phyloP scores from a whole-genome alignment of 1,139 yeast species.

The Pneumocystis oryctolagi region DNA sequence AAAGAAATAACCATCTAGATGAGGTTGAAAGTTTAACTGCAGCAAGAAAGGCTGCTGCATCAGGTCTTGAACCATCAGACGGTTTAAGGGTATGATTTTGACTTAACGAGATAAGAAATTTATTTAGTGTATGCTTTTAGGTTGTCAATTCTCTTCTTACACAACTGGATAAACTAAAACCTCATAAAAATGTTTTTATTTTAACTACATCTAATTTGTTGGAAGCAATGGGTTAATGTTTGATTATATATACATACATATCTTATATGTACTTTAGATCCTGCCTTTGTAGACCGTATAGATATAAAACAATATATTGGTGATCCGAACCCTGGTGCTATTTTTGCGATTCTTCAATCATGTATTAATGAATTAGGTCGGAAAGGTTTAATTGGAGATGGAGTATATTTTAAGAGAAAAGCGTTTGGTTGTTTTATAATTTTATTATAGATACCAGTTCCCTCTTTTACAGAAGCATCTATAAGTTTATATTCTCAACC shows the following conservation, averaged over 20 bases:
- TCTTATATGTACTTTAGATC: not conserved
- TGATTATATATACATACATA: no score
- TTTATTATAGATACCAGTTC: conserved; percentile 7
- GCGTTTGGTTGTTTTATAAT: not conserved
- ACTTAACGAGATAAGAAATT: not conserved
- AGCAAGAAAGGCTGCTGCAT: conserved; percentile 12
- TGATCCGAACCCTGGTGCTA: conserved; percentile 13
- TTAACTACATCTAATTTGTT: conserved; percentile 15
- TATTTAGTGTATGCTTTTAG: not conserved
- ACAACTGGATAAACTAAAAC: conserved; percentile 14
- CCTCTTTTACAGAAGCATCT: conserved; percentile 13
- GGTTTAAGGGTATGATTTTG: conserved; percentile 8
- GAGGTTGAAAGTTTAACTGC: conserved; percentile 16
- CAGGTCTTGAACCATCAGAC: conserved; percentile 15
- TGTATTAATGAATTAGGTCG: conserved; percentile 13
- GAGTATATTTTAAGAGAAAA: not conserved
- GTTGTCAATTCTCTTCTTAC: conserved; percentile 16
- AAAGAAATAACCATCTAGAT: conserved; percentile 4
- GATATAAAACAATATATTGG: conserved; percentile 15
- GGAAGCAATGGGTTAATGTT: conserved; percentile 15
- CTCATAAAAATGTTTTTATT: conserved; percentile 13
- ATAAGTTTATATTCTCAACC: conserved; percentile 12
- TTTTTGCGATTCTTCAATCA: conserved; percentile 13
- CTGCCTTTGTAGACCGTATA: conserved; percentile 16
- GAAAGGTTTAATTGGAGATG: conserved; percentile 2